phyloP scores from a whole-genome alignment of 345 rosid species.

The Trapa incisa region DNA sequence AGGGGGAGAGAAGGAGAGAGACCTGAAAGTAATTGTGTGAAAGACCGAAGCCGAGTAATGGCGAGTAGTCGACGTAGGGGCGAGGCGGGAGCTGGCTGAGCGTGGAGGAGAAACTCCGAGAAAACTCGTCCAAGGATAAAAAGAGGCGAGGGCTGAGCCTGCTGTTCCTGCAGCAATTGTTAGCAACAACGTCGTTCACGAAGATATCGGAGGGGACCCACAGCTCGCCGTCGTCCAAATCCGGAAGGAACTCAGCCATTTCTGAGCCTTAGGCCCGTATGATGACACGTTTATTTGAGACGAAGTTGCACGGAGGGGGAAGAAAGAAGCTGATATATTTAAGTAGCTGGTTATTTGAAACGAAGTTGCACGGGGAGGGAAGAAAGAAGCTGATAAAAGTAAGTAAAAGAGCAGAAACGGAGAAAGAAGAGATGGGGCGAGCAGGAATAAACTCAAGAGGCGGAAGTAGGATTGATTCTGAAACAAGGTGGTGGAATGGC shows the following conservation, averaged over 20 bases:
- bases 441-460: too few species aligned
- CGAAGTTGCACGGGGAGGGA: background rate
- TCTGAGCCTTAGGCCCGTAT: background rate
- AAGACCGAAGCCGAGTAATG: background rate
- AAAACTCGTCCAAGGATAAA: slow-evolving; percentile 16
- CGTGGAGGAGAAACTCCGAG: slow-evolving; percentile 18
- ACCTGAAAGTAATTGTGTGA: slow-evolving; percentile 13
- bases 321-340: background rate
- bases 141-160: slow-evolving; percentile 1
- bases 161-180: slow-evolving; percentile 8
- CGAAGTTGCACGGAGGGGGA: background rate
- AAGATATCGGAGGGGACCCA: slow-evolving; percentile 28
- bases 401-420: too few species aligned
- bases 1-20: background rate
- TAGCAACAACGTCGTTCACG: slow-evolving; percentile 11
- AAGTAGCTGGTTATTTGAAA: background rate
- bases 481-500: too few species aligned
- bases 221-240: slow-evolving; percentile 28
- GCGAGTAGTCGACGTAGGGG: slow-evolving; percentile 9
- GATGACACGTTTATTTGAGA: too few species aligned
- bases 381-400: background rate
- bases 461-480: too few species aligned
- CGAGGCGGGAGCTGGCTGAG: slow-evolving; percentile 2
- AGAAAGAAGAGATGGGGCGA: too few species aligned
- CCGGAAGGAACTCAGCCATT: slow-evolving; percentile 24